Conservation (phyloP, 352 stramenopile species). For the Phytophthora sojae region DNA sequence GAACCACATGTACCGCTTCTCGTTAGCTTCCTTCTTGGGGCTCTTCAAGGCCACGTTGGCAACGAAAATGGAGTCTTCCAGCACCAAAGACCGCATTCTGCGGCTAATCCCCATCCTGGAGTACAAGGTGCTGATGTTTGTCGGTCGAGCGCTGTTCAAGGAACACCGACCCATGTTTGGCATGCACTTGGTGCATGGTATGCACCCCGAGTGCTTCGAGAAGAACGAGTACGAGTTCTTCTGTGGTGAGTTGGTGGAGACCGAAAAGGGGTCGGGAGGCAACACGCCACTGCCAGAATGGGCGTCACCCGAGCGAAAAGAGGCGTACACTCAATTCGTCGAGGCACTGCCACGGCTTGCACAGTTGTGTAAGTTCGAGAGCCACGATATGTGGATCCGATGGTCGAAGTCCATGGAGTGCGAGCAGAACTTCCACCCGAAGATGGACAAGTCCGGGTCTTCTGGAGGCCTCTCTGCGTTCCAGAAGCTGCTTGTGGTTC, state of each 20-base stretch:
- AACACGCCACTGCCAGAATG: slow-evolving; percentile 65
- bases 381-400: slow-evolving; percentile 86
- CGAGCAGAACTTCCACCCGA: slow-evolving; percentile 92
- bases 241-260: slow-evolving; percentile 79
- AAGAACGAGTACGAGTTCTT: slow-evolving; percentile 95
- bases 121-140: slow-evolving; percentile 91
- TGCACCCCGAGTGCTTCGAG: slow-evolving; percentile 94
- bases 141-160: slow-evolving; percentile 94
- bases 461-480: slow-evolving; percentile 81
- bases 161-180: slow-evolving; percentile 94
- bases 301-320: slow-evolving; percentile 86
- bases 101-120: slow-evolving; percentile 90
- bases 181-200: slow-evolving; percentile 93
- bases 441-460: slow-evolving; percentile 71
- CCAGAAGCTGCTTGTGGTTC: slow-evolving; percentile 94
- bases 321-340: slow-evolving; percentile 81
- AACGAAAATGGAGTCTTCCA: slow-evolving; percentile 83
- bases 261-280: slow-evolving; percentile 31
- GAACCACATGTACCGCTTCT: slow-evolving; percentile 98
- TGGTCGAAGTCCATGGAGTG: slow-evolving; percentile 92
- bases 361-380: slow-evolving; percentile 86
- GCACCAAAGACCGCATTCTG: slow-evolving; percentile 83
- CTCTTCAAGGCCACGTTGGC: slow-evolving; percentile 88
- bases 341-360: slow-evolving; percentile 77
- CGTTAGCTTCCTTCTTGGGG: slow-evolving; percentile 88